phyloP scores from a whole-genome alignment of 768 basidiomycete species.

The Suillus weaverae region DNA sequence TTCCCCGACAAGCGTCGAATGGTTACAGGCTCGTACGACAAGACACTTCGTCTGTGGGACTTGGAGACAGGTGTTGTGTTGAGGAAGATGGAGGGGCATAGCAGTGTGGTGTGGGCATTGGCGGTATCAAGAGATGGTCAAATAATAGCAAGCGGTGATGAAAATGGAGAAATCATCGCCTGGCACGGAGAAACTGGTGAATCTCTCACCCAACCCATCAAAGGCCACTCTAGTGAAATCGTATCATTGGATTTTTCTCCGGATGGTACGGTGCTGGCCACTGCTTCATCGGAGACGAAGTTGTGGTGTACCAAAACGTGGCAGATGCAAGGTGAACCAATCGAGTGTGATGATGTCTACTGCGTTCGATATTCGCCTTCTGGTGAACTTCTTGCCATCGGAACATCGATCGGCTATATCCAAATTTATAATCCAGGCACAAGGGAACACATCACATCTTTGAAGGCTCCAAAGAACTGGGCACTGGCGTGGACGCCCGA shows the following conservation, averaged over 20 bases:
- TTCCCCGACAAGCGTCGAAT: no score
- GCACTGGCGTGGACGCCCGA: no score
- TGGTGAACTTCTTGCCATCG: no score
- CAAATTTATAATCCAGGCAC: no score
- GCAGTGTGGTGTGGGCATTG: not conserved
- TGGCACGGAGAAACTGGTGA: not conserved
- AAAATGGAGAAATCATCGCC: not conserved
- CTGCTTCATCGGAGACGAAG: not conserved
- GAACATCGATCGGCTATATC: no score
- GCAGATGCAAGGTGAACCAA: no score
- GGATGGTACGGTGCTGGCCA: conserved; percentile 24
- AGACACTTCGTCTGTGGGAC: not conserved
- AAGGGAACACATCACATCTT: no score
- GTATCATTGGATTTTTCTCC: not conserved
- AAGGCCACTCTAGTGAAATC: no score
- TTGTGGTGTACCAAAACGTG: no score
- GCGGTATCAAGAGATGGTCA: not conserved
- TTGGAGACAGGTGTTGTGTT: not conserved
- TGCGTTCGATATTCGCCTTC: no score
- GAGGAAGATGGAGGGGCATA: not conserved
- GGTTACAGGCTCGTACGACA: not conserved
- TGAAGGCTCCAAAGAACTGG: no score
- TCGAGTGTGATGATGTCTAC: no score
- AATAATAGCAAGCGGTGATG: not conserved
- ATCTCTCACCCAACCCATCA: not conserved